Conservation (phyloP, 2,329 filamentous ascomycete genomes). For the Lojkania enalia region DNA sequence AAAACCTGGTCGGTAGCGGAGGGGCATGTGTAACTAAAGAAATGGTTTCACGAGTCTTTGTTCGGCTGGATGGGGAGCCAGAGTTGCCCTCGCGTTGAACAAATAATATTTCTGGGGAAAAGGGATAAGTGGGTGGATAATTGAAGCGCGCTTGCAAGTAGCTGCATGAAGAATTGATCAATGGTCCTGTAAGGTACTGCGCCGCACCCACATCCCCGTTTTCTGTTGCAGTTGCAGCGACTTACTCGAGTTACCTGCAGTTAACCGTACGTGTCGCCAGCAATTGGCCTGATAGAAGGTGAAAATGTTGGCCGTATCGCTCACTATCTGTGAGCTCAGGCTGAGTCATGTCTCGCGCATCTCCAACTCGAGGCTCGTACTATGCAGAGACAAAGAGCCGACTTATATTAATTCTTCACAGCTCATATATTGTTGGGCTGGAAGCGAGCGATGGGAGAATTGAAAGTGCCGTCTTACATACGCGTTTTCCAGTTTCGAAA, state of each 20-base stretch:
- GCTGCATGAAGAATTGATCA: not conserved
- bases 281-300: not conserved
- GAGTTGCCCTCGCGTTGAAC: not conserved
- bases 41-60: not conserved
- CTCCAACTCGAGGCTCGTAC: no score
- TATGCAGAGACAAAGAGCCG: no score
- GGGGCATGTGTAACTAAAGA: not conserved
- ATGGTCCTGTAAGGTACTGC: not conserved
- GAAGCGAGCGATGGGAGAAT: not conserved
- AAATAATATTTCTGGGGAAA: not conserved
- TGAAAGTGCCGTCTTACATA: not conserved
- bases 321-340: not conserved
- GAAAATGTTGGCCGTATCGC: not conserved
- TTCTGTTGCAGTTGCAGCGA: no score
- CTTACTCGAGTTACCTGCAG: no score
- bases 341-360: not conserved
- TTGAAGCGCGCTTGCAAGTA: not conserved
- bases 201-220: not conserved
- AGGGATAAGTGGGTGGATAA: not conserved
- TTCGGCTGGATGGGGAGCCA: conserved; percentile 1
- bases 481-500: not conserved
- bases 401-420: no score
- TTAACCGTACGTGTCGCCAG: no score
- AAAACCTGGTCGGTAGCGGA: not conserved
- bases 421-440: no score